Conservation (phyloP, 2,329 filamentous ascomycete genomes). For the Cordyceps pruinosa region DNA sequence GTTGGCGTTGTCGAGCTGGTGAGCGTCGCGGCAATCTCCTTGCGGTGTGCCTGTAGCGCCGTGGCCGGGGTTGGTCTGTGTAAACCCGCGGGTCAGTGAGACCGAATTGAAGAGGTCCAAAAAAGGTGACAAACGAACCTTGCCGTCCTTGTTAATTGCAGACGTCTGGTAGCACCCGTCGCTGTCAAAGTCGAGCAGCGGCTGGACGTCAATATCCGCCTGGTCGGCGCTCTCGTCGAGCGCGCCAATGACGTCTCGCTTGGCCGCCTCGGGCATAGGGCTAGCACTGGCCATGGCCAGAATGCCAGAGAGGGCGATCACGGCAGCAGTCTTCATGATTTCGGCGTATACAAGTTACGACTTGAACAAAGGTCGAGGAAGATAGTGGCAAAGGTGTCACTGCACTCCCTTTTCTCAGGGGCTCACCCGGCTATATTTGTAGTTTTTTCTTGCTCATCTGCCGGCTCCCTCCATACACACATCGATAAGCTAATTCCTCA, state of each 20-base stretch:
- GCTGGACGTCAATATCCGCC: constrained; percentile 30
- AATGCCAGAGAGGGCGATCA: constrained; percentile 1
- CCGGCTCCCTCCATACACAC: not conserved
- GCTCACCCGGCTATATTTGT: not conserved
- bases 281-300: constrained; percentile 17
- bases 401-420: not conserved
- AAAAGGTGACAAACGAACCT: constrained; percentile 7
- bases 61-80: constrained; percentile 21
- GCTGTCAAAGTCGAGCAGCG: constrained; percentile 32
- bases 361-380: too few species aligned
- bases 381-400: too few species aligned
- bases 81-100: constrained; percentile 1
- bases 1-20: constrained; percentile 26
- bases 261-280: constrained; percentile 14
- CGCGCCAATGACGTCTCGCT: constrained; percentile 23
- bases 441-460: not conserved
- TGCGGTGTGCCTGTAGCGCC: constrained; percentile 23
- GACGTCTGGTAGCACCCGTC: constrained; percentile 40
- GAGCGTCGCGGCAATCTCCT: constrained; percentile 24
- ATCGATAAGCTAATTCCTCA: not conserved
- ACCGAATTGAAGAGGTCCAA: not conserved
- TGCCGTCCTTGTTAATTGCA: constrained; percentile 33
- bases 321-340: not conserved
- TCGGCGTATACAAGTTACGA: too few species aligned
- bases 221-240: constrained; percentile 27